A percentile compares a stretch with the other conserved stretches of the same genome.
These are phyloP conservation scores for Phytophthora multivora DNA, from an alignment of 352 stramenopile genomes.

Conservation along the genomic window DNA sequence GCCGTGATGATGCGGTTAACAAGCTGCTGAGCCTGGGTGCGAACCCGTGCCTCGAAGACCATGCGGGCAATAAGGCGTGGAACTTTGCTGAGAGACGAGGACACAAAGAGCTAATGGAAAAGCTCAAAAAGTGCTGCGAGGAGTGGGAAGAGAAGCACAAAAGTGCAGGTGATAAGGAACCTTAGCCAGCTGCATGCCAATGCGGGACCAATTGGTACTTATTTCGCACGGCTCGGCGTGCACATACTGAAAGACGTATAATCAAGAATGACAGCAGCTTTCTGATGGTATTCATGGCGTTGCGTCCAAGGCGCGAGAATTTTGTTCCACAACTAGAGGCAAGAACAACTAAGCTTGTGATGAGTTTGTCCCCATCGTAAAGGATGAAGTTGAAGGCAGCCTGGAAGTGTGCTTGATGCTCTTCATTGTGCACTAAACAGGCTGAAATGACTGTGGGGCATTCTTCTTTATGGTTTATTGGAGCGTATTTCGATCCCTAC, in stretches of 20 bases:
- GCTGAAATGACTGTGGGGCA: slow-evolving; percentile 5
- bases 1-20: slow-evolving; percentile 71
- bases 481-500: not conserved
- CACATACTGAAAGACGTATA: too few species aligned
- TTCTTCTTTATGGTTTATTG: slow-evolving; percentile 32
- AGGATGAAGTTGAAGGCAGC: too few species aligned
- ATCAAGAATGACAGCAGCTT: too few species aligned
- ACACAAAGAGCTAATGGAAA: slow-evolving; percentile 68
- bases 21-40: slow-evolving; percentile 70
- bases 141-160: slow-evolving; percentile 57
- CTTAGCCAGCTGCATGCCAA: slow-evolving; percentile 11
- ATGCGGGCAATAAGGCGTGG: slow-evolving; percentile 61
- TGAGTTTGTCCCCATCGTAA: too few species aligned
- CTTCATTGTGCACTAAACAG: too few species aligned
- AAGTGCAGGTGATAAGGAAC: slow-evolving; percentile 14
- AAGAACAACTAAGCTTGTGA: too few species aligned
- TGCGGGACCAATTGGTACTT: not conserved
- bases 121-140: slow-evolving; percentile 69
- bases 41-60: slow-evolving; percentile 66
- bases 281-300: too few species aligned
- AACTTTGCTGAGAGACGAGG: slow-evolving; percentile 72
- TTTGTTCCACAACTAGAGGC: too few species aligned
- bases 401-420: too few species aligned
- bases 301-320: too few species aligned
- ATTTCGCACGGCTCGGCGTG: too few species aligned